Evolutionary conservation across 176 grass and related monocot genomes (phyloP), one percentile per base, ranked within the genome.

Genomic region (Pontederia crassipes): DNA sequence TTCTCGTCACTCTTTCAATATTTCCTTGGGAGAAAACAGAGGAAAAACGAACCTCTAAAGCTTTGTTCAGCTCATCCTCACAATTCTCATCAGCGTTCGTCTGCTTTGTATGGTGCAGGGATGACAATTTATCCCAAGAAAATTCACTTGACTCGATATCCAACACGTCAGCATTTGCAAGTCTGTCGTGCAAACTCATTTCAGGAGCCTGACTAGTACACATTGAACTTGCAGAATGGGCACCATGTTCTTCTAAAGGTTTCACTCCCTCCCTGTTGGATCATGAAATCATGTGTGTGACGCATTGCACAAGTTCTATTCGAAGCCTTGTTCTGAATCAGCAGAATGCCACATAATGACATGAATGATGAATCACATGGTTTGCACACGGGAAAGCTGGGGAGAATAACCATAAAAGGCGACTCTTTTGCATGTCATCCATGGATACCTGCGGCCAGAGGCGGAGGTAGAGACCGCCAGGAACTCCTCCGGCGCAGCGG

Each of bases 41-140:
- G 66, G 29, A 45, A 76, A 58, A 48, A 65, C 54, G 47, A 61
- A 96, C 91, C 91, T 96, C 91, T 68, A 90, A 77, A 77, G 83
- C 88, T 78, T 80, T 96, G 76, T 74, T 87, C 52, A 24, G 68
- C 28, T 90, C 91, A 75, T 96, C 91, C 59, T 96, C 91, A 47
- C 75, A 78, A 50, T 71, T 72, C 14, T 87, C 91, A 11, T 73
- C 72, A 76, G 58, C 85, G 48, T 65, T 82, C 57, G 78, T 88
- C 71, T 96, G 81, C 55, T 96, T 96, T 58, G 79, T 90, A 68
- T 96, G 86, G 76, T 96, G 73, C 28, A 96, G 67, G 48, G 91
- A 96, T 58, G 66, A 80, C 26, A 96, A 76, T 64, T 65, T 77
- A 35, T 69, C 84, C 91, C 91, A 96, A 9, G 59, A 81, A 17